Evolutionary conservation across 805 yeast species (phyloP), one percentile per base, ranked within the genome.

Genomic region (Cyberlindnera euphorbiae): DNA sequence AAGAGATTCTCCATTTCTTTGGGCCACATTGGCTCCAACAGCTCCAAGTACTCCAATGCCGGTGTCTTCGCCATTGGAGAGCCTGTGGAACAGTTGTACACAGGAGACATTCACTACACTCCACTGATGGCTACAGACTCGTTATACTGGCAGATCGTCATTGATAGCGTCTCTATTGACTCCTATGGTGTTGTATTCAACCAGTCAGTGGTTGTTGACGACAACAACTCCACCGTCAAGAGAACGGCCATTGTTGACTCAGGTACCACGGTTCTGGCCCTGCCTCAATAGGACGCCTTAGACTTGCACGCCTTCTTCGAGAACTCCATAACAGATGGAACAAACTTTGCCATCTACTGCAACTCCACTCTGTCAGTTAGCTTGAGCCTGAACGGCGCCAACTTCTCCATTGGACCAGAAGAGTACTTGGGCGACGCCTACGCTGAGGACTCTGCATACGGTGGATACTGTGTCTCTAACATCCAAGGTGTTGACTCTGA

Each of bases 181-280:
- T 59, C 57, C 10, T 47, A 44, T 38, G 38, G 41, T 29, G 59
- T 66, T 11, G 36, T 48, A 4, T 71, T 73, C 38, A 50, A 63
- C 19, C 44, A 52, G 6, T 31, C 47, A 8, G 30, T 33, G 2
- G 26, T 12, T 11, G 17, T 33, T 10, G 17, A 46, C 19, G 28
- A 25, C 3, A 17, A 11, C 6, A 39, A 45, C 30, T 30, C 55
- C 7, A 41, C 47, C 4, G 19, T 33, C 4, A 23, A 58, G n/a
- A 59, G 73, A 50, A 42, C 53, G 4, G 79, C 76, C 6, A 64
- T 79, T 19, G 60, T 79, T 15, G 87, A 79, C 53, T 73, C 82
- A 6, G 87, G 86, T 16, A 78, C 86, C 3, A 79, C 85, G 0
- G 71, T 80, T 4, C 56, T 79, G 17, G 73, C 75, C 4, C 56